phyloP scores from a whole-genome alignment of 768 basidiomycete genomes.

The Boletus tylopilopsis region DNA sequence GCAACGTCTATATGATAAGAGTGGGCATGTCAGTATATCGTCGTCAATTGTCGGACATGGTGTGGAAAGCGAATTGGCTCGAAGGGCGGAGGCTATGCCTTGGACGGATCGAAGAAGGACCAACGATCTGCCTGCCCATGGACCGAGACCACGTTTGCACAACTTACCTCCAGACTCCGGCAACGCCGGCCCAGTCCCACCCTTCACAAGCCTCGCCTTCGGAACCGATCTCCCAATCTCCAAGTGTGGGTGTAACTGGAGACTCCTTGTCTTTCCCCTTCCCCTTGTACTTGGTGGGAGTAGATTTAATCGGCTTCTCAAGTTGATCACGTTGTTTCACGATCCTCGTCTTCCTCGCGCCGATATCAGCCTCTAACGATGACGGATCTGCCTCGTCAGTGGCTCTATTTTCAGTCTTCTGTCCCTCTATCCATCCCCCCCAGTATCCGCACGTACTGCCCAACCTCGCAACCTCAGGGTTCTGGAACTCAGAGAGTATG shows the following conservation, averaged over 20 bases:
- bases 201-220: slow-evolving; percentile 33
- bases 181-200: slow-evolving; percentile 60
- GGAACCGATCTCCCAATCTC: slow-evolving; percentile 21
- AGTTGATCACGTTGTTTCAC: slow-evolving; percentile 9
- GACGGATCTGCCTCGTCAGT: neutral
- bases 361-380: neutral
- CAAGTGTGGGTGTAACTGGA: neutral
- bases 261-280: slow-evolving; percentile 4
- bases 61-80: neutral
- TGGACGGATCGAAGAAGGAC: neutral
- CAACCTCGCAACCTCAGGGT: slow-evolving; percentile 37
- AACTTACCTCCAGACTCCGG: slow-evolving; percentile 51
- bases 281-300: slow-evolving; percentile 6
- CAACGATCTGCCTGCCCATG: too few species aligned
- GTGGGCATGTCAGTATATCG: slow-evolving; percentile 9
- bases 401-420: neutral
- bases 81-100: neutral
- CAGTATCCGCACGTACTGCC: slow-evolving; percentile 43
- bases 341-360: slow-evolving; percentile 13
- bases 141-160: neutral
- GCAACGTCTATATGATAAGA: slow-evolving; percentile 46
- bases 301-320: slow-evolving; percentile 3
- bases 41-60: neutral
- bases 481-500: slow-evolving; percentile 28
- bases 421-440: slow-evolving; percentile 22